phyloP scores from a whole-genome alignment of 2,329 filamentous ascomycete genomes.

The Apiospora arundinis region DNA sequence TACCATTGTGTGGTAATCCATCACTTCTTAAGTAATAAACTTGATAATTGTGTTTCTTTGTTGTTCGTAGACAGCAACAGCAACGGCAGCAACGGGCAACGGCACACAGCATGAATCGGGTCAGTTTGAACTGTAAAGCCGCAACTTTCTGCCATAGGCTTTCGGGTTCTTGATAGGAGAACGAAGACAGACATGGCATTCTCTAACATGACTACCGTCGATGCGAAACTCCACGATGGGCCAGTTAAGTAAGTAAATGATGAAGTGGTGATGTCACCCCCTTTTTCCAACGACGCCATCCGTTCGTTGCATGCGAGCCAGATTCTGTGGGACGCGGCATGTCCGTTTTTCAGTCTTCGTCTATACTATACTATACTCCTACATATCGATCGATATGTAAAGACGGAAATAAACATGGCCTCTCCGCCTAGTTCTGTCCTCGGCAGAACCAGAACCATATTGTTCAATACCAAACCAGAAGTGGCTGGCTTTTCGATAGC shows the following conservation, averaged over 20 bases:
- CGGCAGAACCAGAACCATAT: neutral
- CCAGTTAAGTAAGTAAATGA: neutral
- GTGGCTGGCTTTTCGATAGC: neutral
- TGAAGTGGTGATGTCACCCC: neutral
- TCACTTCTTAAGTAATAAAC: neutral
- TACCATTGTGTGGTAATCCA: neutral
- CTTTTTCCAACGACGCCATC: neutral
- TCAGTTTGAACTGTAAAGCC: conserved; percentile 14
- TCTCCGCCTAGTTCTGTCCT: neutral
- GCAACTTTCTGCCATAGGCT: conserved; percentile 5
- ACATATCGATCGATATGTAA: neutral
- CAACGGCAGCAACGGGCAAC: no score
- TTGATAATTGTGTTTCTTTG: neutral
- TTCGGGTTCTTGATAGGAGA: neutral
- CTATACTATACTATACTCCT: neutral
- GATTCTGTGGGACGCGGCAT: neutral
- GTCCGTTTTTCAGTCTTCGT: neutral
- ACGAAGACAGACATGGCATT: neutral
- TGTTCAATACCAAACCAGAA: neutral
- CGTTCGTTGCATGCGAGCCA: neutral
- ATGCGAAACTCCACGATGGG: neutral
- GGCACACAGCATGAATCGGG: neutral
- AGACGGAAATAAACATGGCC: neutral
- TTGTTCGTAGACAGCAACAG: neutral
- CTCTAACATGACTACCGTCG: neutral